Percentiles rank a stretch among this genome's conserved stretches.
Conservation (phyloP, 1,139 yeast species). For the Suhomyces choctaworum region DNA sequence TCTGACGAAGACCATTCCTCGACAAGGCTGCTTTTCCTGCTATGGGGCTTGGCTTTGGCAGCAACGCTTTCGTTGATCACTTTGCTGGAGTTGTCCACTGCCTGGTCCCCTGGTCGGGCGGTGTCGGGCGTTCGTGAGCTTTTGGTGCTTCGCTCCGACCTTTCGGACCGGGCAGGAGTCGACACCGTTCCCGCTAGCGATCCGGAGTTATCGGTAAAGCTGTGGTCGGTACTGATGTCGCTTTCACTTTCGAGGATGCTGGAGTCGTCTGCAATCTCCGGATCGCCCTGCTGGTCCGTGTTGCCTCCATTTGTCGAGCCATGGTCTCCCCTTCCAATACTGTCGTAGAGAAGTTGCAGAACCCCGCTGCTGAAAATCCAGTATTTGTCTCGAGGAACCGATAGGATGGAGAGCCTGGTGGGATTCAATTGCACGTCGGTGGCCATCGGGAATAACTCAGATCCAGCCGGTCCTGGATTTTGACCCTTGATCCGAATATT, state of each 20-base stretch:
- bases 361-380: conserved; percentile 54
- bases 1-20: not conserved
- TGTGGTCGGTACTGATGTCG: not conserved
- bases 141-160: not conserved
- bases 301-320: not conserved
- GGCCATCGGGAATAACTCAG: too few species aligned
- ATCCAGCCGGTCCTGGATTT: too few species aligned
- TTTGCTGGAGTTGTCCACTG: conserved; percentile 25
- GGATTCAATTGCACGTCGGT: conserved; percentile 31
- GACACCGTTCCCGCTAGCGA: not conserved
- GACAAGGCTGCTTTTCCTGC: conserved; percentile 1
- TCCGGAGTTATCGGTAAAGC: not conserved
- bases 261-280: not conserved
- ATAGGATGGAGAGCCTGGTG: conserved; percentile 45
- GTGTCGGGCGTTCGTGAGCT: conserved; percentile 1
- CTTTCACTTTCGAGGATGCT: conserved; percentile 15
- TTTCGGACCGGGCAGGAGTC: conserved; percentile 1
- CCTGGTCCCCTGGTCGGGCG: conserved; percentile 9
- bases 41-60: not conserved
- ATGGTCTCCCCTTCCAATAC: conserved; percentile 15
- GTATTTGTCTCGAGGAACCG: conserved; percentile 48
- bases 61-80: not conserved
- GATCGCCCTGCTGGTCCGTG: not conserved
- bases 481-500: too few species aligned
- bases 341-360: conserved; percentile 35